Percentiles rank a stretch among this genome's conserved stretches.
These are phyloP conservation scores for Melocanna baccifera DNA, from an alignment of 176 grass and related monocot genomes.

Conservation along the genomic window DNA sequence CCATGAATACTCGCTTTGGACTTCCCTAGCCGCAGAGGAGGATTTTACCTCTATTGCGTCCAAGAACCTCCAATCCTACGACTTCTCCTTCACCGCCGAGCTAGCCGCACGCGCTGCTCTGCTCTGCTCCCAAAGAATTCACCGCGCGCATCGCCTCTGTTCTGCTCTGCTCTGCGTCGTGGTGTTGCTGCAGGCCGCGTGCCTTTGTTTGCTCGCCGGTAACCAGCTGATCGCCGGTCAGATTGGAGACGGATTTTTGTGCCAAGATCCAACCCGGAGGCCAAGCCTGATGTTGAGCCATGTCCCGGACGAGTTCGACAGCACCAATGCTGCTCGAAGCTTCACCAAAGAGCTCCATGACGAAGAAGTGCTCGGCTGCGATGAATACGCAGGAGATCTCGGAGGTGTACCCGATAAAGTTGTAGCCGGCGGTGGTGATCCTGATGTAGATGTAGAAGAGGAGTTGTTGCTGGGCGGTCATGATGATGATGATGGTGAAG, in stretches of 20 bases:
- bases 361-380: neutral
- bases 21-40: neutral
- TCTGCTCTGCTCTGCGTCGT: conserved; percentile 9
- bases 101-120: neutral
- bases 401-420: neutral
- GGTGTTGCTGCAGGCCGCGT: neutral
- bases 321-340: neutral
- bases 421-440: neutral
- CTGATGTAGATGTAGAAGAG: neutral
- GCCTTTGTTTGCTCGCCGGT: neutral
- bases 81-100: neutral
- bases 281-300: neutral
- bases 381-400: neutral
- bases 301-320: neutral
- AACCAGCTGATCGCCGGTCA: neutral
- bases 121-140: neutral
- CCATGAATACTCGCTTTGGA: neutral
- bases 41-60: too few species aligned
- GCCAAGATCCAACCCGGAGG: conserved; percentile 25
- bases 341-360: neutral
- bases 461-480: neutral
- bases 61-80: neutral
- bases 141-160: neutral
- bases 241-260: neutral
- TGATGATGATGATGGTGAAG: neutral